phyloP scores from a whole-genome alignment of 371 early-diverging fungal genomes.

The Mucor saturninus region DNA sequence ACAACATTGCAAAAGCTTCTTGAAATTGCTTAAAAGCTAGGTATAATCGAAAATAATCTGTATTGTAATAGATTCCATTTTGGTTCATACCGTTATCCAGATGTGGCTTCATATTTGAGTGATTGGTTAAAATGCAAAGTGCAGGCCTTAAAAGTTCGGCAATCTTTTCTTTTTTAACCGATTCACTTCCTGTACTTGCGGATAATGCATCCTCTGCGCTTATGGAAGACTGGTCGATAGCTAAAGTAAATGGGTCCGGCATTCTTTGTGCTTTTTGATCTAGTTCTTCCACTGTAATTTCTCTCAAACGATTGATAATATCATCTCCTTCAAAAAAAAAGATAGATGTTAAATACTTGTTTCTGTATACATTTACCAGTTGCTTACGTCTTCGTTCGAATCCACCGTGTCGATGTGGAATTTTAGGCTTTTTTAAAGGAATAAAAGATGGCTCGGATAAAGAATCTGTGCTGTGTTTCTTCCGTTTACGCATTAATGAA shows the following conservation, averaged over 20 bases:
- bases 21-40: constrained; percentile 58
- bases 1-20: constrained; percentile 39
- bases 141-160: constrained; percentile 38
- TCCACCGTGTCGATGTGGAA: constrained; percentile 57
- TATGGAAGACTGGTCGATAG: constrained; percentile 26
- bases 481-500: constrained; percentile 49
- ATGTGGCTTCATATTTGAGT: constrained; percentile 57
- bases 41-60: constrained; percentile 54
- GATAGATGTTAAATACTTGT: background rate
- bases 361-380: background rate
- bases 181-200: constrained; percentile 11
- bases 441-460: constrained; percentile 26
- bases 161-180: constrained; percentile 31
- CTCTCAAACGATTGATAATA: constrained; percentile 46
- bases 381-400: constrained; percentile 56
- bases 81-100: constrained; percentile 59
- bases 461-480: constrained; percentile 40
- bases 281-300: constrained; percentile 43
- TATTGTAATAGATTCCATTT: constrained; percentile 58
- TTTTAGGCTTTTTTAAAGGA: constrained; percentile 49
- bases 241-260: constrained; percentile 39
- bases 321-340: constrained; percentile 43
- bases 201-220: constrained; percentile 5
- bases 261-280: constrained; percentile 50
- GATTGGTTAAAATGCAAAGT: constrained; percentile 39